Percentiles rank a stretch among this genome's conserved stretches.
These are phyloP conservation scores for Rheum nobile DNA, from an alignment of 148 eudicot species.

Conservation along the genomic window DNA sequence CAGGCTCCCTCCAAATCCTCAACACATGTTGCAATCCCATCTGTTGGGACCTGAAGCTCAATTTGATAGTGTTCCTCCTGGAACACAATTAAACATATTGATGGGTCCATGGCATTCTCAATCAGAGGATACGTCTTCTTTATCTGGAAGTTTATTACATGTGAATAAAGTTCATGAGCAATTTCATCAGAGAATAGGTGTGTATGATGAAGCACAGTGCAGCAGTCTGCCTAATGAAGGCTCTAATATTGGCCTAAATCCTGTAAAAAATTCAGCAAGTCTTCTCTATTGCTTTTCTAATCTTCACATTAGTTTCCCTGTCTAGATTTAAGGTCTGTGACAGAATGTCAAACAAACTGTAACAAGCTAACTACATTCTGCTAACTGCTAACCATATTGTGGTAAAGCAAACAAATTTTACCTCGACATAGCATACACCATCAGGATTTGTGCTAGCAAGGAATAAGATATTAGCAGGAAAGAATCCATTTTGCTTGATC, in stretches of 20 bases:
- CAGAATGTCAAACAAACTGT: background rate
- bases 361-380: background rate
- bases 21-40: conserved; percentile 28
- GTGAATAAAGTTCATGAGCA: conserved; percentile 51
- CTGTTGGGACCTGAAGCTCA: conserved; percentile 40
- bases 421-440: conserved; percentile 98
- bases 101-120: conserved; percentile 43
- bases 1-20: conserved; percentile 36
- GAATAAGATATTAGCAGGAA: conserved; percentile 88
- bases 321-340: conserved; percentile 91
- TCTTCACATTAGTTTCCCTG: conserved; percentile 97
- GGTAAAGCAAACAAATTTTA: conserved; percentile 3
- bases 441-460: conserved; percentile 93
- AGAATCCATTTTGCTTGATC: conserved; percentile 85
- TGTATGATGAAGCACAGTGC: conserved; percentile 62
- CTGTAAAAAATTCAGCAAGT: conserved; percentile 44
- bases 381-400: background rate
- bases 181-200: conserved; percentile 39
- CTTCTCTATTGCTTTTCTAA: conserved; percentile 90
- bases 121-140: conserved; percentile 29
- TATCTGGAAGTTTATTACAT: conserved; percentile 32
- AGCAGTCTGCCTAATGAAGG: conserved; percentile 49
- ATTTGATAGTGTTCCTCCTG: conserved; percentile 31
- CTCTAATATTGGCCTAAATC: conserved; percentile 27
- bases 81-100: conserved; percentile 32